A percentile compares a stretch with the other conserved stretches of the same genome.
Conservation (phyloP, 768 basidiomycete genomes). For the Psilocybe sp. region DNA sequence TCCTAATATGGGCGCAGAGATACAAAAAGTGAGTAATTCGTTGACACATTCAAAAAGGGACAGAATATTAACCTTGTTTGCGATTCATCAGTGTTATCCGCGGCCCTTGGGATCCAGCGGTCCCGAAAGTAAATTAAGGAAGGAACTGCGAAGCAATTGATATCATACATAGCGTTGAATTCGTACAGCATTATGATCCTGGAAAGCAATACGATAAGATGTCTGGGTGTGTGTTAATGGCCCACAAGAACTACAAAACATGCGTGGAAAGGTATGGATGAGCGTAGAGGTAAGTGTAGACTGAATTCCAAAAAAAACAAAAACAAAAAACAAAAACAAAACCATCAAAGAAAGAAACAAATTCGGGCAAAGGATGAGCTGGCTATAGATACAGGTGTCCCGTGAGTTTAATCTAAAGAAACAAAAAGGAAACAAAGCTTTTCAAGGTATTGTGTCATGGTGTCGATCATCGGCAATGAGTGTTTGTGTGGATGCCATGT, state of each 20-base stretch:
- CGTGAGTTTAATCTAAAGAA: slow-evolving; percentile 12
- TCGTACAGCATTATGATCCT: slow-evolving; percentile 21
- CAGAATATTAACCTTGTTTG: slow-evolving; percentile 5
- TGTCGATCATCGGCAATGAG: slow-evolving; percentile 53
- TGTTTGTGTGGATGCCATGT: slow-evolving; percentile 41
- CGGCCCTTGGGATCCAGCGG: slow-evolving; percentile 88
- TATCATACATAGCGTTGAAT: slow-evolving; percentile 3
- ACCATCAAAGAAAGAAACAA: no score
- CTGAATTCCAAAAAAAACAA: slow-evolving; percentile 9
- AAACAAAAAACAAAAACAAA: no score
- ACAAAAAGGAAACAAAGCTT: not conserved
- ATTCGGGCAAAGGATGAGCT: slow-evolving; percentile 7
- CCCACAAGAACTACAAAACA: slow-evolving; percentile 12
- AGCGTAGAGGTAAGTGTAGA: slow-evolving; percentile 18
- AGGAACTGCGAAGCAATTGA: slow-evolving; percentile 2
- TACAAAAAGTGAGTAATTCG: slow-evolving; percentile 72
- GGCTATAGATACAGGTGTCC: slow-evolving; percentile 26
- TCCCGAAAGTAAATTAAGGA: slow-evolving; percentile 59
- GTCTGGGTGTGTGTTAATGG: slow-evolving; percentile 19
- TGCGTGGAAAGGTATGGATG: slow-evolving; percentile 15
- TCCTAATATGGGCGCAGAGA: slow-evolving; percentile 81
- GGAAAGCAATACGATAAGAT: slow-evolving; percentile 19
- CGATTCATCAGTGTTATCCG: slow-evolving; percentile 66
- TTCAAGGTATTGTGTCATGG: slow-evolving; percentile 28
- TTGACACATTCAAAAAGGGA: slow-evolving; percentile 12